A percentile compares a stretch with the other conserved stretches of the same genome.
phyloP scores from a whole-genome alignment of 176 grass and related monocot species.

The Juncus effusus region DNA sequence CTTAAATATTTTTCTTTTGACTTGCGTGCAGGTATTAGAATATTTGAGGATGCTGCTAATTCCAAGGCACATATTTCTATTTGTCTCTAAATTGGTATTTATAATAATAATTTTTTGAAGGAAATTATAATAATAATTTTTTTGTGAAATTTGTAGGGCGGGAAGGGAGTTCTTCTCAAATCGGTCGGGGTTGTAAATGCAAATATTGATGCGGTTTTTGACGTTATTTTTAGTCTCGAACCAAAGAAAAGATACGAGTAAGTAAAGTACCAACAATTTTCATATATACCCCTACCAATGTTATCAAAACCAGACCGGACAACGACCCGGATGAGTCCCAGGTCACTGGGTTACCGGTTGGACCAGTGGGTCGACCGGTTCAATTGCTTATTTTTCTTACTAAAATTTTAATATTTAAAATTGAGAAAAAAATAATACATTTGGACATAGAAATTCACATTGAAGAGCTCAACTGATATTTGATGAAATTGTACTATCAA shows the following conservation, averaged over 20 bases:
- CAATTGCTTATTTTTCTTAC: too few species aligned
- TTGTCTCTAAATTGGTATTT: slow-evolving; percentile 19
- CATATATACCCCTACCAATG: too few species aligned
- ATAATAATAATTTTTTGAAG: not conserved
- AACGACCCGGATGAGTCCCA: too few species aligned
- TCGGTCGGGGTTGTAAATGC: slow-evolving; percentile 78
- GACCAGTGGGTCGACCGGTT: too few species aligned
- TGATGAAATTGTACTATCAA: too few species aligned
- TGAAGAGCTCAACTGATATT: too few species aligned
- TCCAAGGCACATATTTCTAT: slow-evolving; percentile 57
- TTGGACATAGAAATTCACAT: too few species aligned
- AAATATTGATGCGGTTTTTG: slow-evolving; percentile 77
- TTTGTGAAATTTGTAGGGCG: slow-evolving; percentile 33
- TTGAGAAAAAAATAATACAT: too few species aligned
- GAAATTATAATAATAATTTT: slow-evolving; percentile 1
- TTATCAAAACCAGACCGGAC: too few species aligned
- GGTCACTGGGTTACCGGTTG: too few species aligned
- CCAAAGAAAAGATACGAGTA: slow-evolving; percentile 82
- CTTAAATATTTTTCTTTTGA: not conserved
- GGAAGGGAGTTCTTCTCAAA: slow-evolving; percentile 63
- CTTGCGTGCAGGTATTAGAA: slow-evolving; percentile 71
- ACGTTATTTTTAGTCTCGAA: slow-evolving; percentile 58
- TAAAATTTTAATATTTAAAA: too few species aligned
- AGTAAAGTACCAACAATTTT: slow-evolving; percentile 30
- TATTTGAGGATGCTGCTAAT: slow-evolving; percentile 78